Base-by-base conservation (phyloP, 2,329 filamentous ascomycete species). In the Pseudogymnoascus sp. region DNA sequence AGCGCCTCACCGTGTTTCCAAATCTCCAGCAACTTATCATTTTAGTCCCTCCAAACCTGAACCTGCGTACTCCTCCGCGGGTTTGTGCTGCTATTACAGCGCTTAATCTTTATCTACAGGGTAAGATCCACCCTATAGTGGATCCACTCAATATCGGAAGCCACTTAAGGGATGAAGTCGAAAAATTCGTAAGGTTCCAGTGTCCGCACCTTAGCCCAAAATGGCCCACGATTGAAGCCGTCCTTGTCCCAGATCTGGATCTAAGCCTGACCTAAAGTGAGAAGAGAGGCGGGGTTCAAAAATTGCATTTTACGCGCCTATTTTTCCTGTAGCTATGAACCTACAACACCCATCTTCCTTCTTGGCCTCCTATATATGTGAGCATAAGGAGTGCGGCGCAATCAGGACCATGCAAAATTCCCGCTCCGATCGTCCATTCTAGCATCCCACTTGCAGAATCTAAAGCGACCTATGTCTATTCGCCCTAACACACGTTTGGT, bases 401-500 rank as follows among this genome's bases (percentile, higher is more conserved):
- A 27, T n/a, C 7, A 48, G 15, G 12, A 9, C 25, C 42, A 48
- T 29, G 13, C 25, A n/a, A n/a, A 9, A 48, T 48, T n/a, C 13
- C 29, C 7, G 10, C 7, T 29, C 29, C 15, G 5, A 48, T 29
- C 7, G 42, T 13, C 29, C 25, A n/a, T 29, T 27, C 21, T 4
- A 27, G 21, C 4, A 27, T 27, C 13, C 42, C 25, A 31, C 5
- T 15, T 15, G 5, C 3, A 48, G 4, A 48, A 29, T 48, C 25
- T 4, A 48, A 15, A 15, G 2, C 8, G 25, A 13, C 35, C 13
- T 29, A 2, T 15, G 39, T 42, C 48, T 10, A 59, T 59, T 17
- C 17, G 2, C 17, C 15, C 62, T 72, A 73, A 48, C 75, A 80
- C 25, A 78, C 68, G 58, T 76, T 77, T 0, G 76, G 77, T 2